Evolutionary conservation across 495 filamentous ascomycete species (phyloP), one percentile per base, ranked within the genome.

Genomic region (Cercophora newfieldiana): DNA sequence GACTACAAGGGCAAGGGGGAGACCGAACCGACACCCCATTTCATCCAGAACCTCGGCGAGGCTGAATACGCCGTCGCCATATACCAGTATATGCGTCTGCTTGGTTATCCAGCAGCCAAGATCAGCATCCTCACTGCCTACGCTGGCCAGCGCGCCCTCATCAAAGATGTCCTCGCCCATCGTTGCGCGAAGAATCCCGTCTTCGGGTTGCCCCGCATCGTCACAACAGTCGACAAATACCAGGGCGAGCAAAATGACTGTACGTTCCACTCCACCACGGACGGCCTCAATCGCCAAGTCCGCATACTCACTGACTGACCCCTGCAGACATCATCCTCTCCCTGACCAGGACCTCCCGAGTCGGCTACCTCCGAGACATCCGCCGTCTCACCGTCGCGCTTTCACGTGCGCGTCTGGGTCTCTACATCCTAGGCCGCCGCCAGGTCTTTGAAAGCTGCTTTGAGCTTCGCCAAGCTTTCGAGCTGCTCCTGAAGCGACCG

Each of bases 181-280:
- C 85, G 95, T 30, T 99, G 95, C 71, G 86, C 85, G 10, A 90
- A 87, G 71, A 96, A 91, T 68, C 77, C 87, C 2, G 78, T 99
- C 28, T 99, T 99, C 78, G 94, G 96, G 12, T 78, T 97, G 79
- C 95, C 95, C 47, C 90, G 89, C 75, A 88, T 91, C 54, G 92
- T 99, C 26, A 91, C 90, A 1, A 98, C 96, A 19, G 96, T 99
- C 61, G 95, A 99, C 78, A 96, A 96, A 76, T 99, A 97, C 70
- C 95, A 99, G 81, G 95, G 95, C 68, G 96, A 98, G 82, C 95
- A 99, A 80, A 99, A 98, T 78, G 95, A 97, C 72, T 98, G 93
- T 96, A 80, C 86, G 91, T n/a, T n/a, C n/a, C n/a, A n/a, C n/a
- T n/a, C n/a, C n/a, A n/a, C n/a, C n/a, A n/a, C n/a, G n/a, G n/a